Evolutionary conservation across 2,329 filamentous ascomycete genomes (phyloP), one percentile per base, ranked within the genome.

Genomic region (Raffaelea deltoideospora): DNA sequence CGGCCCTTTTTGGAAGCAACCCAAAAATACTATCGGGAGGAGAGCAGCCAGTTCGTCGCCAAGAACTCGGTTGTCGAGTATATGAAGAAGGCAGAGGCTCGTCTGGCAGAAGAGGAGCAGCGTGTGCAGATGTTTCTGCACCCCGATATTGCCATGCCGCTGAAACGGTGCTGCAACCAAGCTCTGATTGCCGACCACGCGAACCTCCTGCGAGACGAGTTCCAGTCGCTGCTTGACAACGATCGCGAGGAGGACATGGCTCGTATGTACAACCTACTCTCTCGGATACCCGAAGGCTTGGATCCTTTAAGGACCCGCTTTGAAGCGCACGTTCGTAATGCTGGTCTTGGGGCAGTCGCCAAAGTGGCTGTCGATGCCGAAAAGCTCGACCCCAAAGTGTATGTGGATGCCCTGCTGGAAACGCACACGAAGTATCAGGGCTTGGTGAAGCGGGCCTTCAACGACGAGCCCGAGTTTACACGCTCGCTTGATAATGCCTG

Each of bases 21-120:
- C 10, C 75, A 72, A 48, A 62, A 68, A 22, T 98, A 94, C 61
- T 98, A 98, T 56, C 70, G 85, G 48, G 77, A 80, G 32, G 92
- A 98, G 56, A 96, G 90, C 17, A 84, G 85, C 49, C 80, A 86
- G 44, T 98, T 98, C 53, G 76, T 98, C 24, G 83, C 86, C 10
- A 88, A 96, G 57, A 98, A 98, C 55, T 93, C 82, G 44, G 86
- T 98, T 4, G 87, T 98, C 24, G 90, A 98, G 53, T 98, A 96
- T 61, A 96, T 98, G 90, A 96, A 96, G 67, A 98, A 98, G 70
- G 92, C 90, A 1, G 88, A 96, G 60, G 61, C 75, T 30, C 78
- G 90, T 23, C 61, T 98, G 42, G 75, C 84, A 8, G 90, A 98
- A 58, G 90, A 98, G 58, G 90, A 93, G 60, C 84, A 88, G 53